Percentiles rank a stretch among this genome's conserved stretches.
Evolutionary conservation across 345 rosid genomes (phyloP).

Genomic region (Eucalyptus marginata): DNA sequence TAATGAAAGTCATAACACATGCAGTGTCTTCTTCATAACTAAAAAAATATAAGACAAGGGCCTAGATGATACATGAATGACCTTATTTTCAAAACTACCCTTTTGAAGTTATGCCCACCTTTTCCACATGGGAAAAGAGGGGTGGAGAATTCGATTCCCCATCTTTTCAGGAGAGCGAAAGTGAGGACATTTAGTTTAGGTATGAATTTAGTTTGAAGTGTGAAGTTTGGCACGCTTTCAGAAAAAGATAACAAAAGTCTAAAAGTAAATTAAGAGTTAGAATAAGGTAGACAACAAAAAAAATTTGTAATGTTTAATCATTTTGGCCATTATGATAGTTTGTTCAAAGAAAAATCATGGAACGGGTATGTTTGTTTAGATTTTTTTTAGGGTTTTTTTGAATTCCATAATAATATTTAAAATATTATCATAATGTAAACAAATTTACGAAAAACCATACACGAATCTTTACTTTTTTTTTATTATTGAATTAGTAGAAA

Average conservation of each 20-base stretch:
- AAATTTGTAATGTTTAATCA: not conserved
- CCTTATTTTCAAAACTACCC: not conserved
- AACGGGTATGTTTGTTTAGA: rapidly evolving
- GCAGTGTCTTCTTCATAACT: too few relatives aligned
- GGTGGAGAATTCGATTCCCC: too few relatives aligned
- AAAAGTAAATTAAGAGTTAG: rapidly evolving
- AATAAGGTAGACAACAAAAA: not conserved
- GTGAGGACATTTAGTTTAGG: too few relatives aligned
- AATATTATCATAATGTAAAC: not conserved
- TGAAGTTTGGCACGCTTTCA: too few relatives aligned
- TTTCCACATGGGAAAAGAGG: too few relatives aligned
- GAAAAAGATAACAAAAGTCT: too few relatives aligned
- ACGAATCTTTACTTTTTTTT: not conserved
- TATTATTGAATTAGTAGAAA: not conserved
- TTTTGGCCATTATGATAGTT: not conserved
- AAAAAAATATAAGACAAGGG: not conserved
- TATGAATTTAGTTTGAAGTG: too few relatives aligned
- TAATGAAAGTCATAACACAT: rapidly evolving
- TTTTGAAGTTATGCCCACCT: too few relatives aligned
- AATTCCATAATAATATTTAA: not conserved
- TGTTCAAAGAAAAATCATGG: not conserved
- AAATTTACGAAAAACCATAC: rapidly evolving
- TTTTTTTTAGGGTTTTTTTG: not conserved
- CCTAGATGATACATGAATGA: not conserved
- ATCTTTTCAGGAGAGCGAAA: rapidly evolving